Evolutionary conservation across 1,284 basidiomycete species (phyloP), one percentile per base, ranked within the genome.

Genomic region (Ustilago sp.): DNA sequence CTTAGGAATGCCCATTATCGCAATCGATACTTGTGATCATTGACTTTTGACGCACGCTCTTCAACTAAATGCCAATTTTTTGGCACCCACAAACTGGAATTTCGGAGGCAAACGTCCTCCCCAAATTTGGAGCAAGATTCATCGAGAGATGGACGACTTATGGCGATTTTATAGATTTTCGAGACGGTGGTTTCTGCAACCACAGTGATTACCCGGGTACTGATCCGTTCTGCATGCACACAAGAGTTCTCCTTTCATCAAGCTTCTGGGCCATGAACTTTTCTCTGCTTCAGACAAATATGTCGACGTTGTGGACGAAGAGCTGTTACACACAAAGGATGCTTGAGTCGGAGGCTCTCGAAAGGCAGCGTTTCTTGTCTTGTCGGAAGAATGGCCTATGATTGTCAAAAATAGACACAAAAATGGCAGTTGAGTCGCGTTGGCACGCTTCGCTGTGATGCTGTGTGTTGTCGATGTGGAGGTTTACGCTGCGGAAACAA

Each of bases 391-490:
- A 36, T 3, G 6, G 43, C 5, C 43, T 19, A 8, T 45, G 23
- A 31, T 50, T 23, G 48, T 50, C 48, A 50, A 50, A 1, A 54
- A 19, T 64, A 56, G 55, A 58, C 34, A 41, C 45, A 55, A 19
- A 45, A 56, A 55, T 52, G 48, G 19, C 32, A 43, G 32, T 36
- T 52, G 4, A 43, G 35, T 47, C 36, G 57, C 48, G 28, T 31
- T 28, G 28, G 48, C 48, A 53, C 52, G 52, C 19, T 32, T 23
- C 17, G 51, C 28, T 15, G 23, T 15, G 56, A 23, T 65, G 63
- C 23, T 59, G 52, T 15, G 23, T 15, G 56, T 31, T 65, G 63
- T 34, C 53, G 52, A 58, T 59, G 51, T 66, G 3, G 39, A 52
- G 23, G 11, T 28, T 35, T 43, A 36, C 28, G 39, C 32, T 23